Evolutionary conservation across 164 flowering plant species (phyloP).

Genomic region (Nymphaea colorata): DNA sequence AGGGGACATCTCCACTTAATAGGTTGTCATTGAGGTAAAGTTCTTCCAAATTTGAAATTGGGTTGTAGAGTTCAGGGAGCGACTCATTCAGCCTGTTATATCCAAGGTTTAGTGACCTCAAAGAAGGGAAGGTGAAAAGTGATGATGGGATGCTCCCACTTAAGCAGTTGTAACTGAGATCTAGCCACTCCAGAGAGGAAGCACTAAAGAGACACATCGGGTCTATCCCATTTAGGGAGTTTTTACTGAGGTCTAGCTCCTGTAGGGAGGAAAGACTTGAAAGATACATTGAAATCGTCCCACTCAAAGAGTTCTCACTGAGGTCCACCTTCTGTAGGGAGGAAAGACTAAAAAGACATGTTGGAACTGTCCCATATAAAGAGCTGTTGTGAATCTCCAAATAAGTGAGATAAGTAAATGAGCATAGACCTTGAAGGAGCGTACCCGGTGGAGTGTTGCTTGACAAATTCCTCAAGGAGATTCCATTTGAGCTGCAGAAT

Average conservation of each 20-base stretch:
- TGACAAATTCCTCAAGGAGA: too few relatives aligned
- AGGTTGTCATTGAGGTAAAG: neutral
- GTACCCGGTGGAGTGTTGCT: too few relatives aligned
- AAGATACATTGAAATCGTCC: neutral
- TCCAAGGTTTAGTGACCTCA: neutral
- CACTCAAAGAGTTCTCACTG: neutral
- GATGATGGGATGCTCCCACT: neutral
- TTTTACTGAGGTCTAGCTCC: constrained; percentile 5
- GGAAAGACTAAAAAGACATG: constrained; percentile 32
- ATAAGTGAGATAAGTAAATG: too few relatives aligned
- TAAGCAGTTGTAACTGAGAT: neutral
- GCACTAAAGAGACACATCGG: neutral
- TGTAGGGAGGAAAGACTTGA: neutral
- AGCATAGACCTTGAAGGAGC: too few relatives aligned
- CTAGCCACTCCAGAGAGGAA: neutral
- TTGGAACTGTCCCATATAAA: constrained; percentile 38
- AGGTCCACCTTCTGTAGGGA: constrained; percentile 40
- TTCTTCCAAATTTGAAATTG: neutral
- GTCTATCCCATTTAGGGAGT: neutral
- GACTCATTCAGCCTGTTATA: neutral
- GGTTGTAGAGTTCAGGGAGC: neutral
- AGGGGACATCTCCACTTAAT: neutral
- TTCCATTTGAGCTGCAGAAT: too few relatives aligned
- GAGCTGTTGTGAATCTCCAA: constrained; percentile 13
- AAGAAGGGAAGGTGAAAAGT: neutral